These are phyloP conservation scores for Trichosporon sp. DNA, from an alignment of 1,284 basidiomycete species.

Conservation along the genomic window DNA sequence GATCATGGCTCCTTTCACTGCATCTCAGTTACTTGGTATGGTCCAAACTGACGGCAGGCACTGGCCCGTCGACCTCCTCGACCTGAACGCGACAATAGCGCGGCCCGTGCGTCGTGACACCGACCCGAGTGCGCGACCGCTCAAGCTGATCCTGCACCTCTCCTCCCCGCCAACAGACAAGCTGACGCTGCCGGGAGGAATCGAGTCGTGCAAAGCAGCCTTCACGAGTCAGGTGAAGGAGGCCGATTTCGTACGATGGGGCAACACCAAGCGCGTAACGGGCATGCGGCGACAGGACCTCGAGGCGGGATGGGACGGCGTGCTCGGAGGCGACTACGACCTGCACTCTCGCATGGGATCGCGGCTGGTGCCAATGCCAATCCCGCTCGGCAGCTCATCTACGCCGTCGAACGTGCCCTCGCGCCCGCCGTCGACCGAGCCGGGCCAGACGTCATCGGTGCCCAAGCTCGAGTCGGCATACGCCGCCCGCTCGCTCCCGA, in stretches of 20 bases:
- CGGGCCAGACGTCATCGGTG: conserved; percentile 52
- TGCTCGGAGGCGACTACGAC: conserved; percentile 89
- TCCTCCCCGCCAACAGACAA: conserved; percentile 68
- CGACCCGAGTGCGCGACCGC: conserved; percentile 49
- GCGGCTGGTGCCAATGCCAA: conserved; percentile 59
- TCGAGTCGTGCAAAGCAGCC: conserved; percentile 77
- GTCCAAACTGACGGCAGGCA: conserved; percentile 59
- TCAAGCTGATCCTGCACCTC: conserved; percentile 75
- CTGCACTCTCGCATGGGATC: conserved; percentile 86
- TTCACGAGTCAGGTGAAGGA: conserved; percentile 94
- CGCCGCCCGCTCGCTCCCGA: conserved; percentile 75
- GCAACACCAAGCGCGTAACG: conserved; percentile 86
- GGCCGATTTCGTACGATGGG: conserved; percentile 90
- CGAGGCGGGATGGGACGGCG: conserved; percentile 90
- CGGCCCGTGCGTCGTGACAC: conserved; percentile 15
- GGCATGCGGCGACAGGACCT: conserved; percentile 79
- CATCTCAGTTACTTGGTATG: neutral
- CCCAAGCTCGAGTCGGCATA: conserved; percentile 56
- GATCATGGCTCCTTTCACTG: too few relatives aligned
- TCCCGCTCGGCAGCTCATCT: conserved; percentile 52
- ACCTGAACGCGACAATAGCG: conserved; percentile 58
- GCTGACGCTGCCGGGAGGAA: conserved; percentile 66
- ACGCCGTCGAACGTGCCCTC: conserved; percentile 52
- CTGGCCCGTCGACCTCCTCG: conserved; percentile 88
- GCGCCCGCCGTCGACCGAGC: conserved; percentile 65